phyloP scores from a whole-genome alignment of 345 rosid species.

The Excoecaria cochinchinensis region DNA sequence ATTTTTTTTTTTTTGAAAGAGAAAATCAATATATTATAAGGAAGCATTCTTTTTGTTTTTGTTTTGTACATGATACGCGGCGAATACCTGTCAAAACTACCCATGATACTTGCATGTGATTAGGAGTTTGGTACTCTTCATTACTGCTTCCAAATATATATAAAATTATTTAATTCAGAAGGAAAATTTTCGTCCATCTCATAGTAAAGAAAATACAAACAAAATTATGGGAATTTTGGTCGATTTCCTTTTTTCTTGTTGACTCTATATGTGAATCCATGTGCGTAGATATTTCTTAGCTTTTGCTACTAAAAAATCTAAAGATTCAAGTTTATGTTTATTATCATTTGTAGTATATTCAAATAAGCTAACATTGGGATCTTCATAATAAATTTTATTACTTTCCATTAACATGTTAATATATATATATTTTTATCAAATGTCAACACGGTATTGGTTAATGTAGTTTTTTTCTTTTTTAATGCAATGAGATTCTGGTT shows the following conservation, averaged over 20 bases:
- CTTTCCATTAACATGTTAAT: neutral
- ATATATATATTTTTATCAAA: neutral
- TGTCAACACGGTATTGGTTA: conserved; percentile 32
- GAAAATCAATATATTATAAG: neutral
- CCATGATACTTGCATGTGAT: conserved; percentile 70
- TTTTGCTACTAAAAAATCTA: neutral
- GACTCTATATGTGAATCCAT: conserved; percentile 20
- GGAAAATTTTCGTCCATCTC: neutral
- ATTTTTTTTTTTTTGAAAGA: neutral
- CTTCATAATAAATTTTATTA: neutral
- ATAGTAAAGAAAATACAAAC: neutral
- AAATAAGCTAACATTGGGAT: neutral
- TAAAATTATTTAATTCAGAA: neutral
- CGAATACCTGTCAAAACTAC: conserved; percentile 55
- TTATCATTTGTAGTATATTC: no score
- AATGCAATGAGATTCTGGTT: conserved; percentile 14
- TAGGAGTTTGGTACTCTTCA: conserved; percentile 24
- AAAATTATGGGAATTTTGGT: conserved; percentile 36
- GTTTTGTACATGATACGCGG: conserved; percentile 49
- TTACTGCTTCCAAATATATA: neutral
- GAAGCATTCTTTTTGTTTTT: neutral
- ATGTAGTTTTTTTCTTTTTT: conserved; percentile 5
- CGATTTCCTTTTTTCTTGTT: conserved; percentile 26
- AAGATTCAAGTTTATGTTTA: no score
- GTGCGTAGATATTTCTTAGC: conserved; percentile 24